Conservation (phyloP, 257 asterid species). For the Nicotiana knightiana region DNA sequence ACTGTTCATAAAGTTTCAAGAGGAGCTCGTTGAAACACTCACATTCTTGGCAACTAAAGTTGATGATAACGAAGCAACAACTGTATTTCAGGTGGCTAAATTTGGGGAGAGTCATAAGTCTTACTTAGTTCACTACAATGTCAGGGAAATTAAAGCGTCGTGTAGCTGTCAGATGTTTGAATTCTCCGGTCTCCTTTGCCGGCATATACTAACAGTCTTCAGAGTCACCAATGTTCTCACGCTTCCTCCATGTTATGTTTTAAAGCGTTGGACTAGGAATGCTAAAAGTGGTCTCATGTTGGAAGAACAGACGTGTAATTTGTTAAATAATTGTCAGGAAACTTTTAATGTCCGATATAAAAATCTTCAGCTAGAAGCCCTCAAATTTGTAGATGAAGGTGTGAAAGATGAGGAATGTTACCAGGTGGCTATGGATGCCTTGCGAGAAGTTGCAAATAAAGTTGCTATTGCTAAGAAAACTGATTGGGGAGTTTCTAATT, state of each 20-base stretch:
- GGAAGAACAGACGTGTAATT: background rate
- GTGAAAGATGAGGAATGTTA: background rate
- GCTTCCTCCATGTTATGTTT: slow-evolving; percentile 4
- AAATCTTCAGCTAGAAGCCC: slow-evolving; percentile 16
- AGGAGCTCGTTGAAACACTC: slow-evolving; percentile 22
- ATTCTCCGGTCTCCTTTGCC: slow-evolving; percentile 14
- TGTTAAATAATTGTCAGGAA: slow-evolving; percentile 4
- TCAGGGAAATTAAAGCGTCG: slow-evolving; percentile 7
- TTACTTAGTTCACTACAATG: background rate
- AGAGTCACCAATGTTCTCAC: slow-evolving; percentile 19
- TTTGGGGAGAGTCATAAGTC: slow-evolving; percentile 9
- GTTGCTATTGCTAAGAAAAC: slow-evolving; percentile 7
- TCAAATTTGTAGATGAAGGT: slow-evolving; percentile 16
- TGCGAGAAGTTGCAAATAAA: slow-evolving; percentile 11
- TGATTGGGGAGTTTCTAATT: background rate
- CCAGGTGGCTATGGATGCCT: slow-evolving; percentile 13
- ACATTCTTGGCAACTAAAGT: slow-evolving; percentile 11
- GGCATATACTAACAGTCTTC: slow-evolving; percentile 18
- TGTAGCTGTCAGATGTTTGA: slow-evolving; percentile 24
- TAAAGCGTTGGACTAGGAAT: slow-evolving; percentile 19
- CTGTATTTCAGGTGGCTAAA: slow-evolving; percentile 14
- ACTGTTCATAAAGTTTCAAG: slow-evolving; percentile 18
- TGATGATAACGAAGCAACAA: slow-evolving; percentile 4
- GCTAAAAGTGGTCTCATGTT: slow-evolving; percentile 17
- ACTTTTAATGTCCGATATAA: slow-evolving; percentile 6